Base-by-base conservation (phyloP, 495 filamentous ascomycete genomes). In the Neurospora tetrasperma region DNA sequence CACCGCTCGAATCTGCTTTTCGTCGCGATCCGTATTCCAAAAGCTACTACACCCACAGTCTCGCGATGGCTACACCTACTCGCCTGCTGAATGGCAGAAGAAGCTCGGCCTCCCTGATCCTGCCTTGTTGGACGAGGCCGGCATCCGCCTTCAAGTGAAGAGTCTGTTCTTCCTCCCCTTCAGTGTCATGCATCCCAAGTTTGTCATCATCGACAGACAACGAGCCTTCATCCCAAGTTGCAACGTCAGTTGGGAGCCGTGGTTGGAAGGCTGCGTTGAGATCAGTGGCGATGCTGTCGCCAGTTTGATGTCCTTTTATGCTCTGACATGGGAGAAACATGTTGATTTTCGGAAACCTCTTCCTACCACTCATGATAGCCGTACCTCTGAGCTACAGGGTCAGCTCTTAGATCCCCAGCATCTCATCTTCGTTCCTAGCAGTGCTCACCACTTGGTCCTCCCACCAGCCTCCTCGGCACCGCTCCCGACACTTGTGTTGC, bases 121-220 rank as follows among this genome's bases (percentile, higher is more conserved):
- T 42, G 78, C 80, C 2, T 79, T 87, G 12, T 79, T 94, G 23
- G 76, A 80, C 38, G 80, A 79, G 5, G 76, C 72, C 7, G 88
- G 86, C 14, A 84, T 94, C 14, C 86, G 92, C 48, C 73, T 94
- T 40, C 77, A 83, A 4, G 86, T 92, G 62, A 92, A 91, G 81
- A 91, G 87, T 78, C 80, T 92, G 42, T 94, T 93, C 79, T 85
- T 92, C 71, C 81, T 87, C 5, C 92, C 92, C 4, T 90, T 94
- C 76, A 91, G 90, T 71, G 88, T 93, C 2, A 89, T 93, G 85
- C 92, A 94, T 76, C 88, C 90, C 3, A 94, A 94, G 77, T 93
- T 90, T 74, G 83, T 92, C 68, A 85, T 94, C 69, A 80, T 94
- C 16, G 92, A 94, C 76, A 83, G 90, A 10, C 76, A 84, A 43